Conservation (phyloP, 2,329 filamentous ascomycete genomes). For the Davidsoniella neocaledoniae region DNA sequence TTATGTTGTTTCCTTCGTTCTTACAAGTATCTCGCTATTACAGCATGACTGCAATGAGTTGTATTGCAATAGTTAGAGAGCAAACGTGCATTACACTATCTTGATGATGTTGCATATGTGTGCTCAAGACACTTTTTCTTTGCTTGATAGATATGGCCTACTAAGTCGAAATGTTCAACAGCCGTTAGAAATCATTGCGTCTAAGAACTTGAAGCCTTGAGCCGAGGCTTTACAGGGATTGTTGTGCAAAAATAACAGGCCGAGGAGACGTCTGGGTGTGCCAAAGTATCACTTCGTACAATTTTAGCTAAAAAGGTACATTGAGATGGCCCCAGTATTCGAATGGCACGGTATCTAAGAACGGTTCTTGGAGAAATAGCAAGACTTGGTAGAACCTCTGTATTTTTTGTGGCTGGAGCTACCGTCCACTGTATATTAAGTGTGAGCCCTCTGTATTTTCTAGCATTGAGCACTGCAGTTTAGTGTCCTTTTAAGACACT, state of each 20-base stretch:
- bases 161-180: background rate
- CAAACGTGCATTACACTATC: too few species aligned
- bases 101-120: too few species aligned
- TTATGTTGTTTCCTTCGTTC: background rate
- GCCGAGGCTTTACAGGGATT: constrained; percentile 1
- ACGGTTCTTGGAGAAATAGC: background rate
- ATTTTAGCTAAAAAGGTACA: constrained; percentile 3
- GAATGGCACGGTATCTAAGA: background rate
- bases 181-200: background rate
- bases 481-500: too few species aligned
- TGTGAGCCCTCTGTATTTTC: too few species aligned
- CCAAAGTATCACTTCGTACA: background rate
- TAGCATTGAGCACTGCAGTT: too few species aligned
- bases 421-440: too few species aligned
- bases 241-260: background rate
- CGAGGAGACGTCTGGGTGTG: background rate
- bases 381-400: too few species aligned
- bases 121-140: too few species aligned
- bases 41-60: background rate
- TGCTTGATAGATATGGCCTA: too few species aligned
- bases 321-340: background rate
- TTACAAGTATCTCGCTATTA: background rate
- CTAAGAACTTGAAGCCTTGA: background rate
- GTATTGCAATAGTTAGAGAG: too few species aligned
- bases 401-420: too few species aligned